phyloP scores from a whole-genome alignment of 805 yeast genomes.

The Kuraishia capsulata region DNA sequence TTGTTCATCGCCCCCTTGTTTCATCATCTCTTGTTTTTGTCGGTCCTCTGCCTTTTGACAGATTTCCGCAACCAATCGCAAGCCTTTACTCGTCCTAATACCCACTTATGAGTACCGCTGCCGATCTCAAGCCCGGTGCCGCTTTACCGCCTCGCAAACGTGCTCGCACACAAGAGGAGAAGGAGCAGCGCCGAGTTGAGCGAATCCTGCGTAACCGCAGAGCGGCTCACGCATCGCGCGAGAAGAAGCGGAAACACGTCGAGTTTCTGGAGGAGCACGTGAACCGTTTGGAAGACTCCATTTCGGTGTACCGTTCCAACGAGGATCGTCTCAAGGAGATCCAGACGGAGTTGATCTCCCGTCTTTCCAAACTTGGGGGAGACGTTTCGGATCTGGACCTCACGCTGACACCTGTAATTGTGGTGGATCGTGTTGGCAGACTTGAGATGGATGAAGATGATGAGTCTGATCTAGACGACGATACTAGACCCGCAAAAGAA shows the following conservation, averaged over 20 bases:
- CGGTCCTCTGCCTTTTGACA: slow-evolving; percentile 1
- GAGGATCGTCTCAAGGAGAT: neutral
- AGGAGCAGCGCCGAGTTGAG: slow-evolving; percentile 92
- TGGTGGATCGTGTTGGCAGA: neutral
- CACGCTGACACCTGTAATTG: neutral
- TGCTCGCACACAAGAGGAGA: slow-evolving; percentile 93
- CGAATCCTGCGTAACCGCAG: slow-evolving; percentile 87
- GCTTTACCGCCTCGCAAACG: slow-evolving; percentile 90
- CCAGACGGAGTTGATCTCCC: neutral
- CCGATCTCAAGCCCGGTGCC: neutral
- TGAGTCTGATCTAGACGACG: neutral
- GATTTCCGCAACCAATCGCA: slow-evolving; percentile 3
- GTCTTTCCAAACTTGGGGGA: slow-evolving; percentile 3
- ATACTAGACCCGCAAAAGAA: neutral
- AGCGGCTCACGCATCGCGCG: slow-evolving; percentile 97
- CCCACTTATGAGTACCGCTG: no score
- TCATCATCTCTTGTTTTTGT: neutral
- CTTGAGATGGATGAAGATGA: neutral
- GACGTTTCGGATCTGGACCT: slow-evolving; percentile 4
- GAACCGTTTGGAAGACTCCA: slow-evolving; percentile 24
- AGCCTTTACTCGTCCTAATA: no score
- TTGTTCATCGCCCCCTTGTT: no score
- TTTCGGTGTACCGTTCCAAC: neutral
- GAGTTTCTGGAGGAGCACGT: slow-evolving; percentile 70
- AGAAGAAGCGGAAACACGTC: slow-evolving; percentile 88